Percentiles rank a stretch among this genome's conserved stretches.
These are phyloP conservation scores for Larix kaempferi DNA, from an alignment of 75 land plant genomes.

Conservation along the genomic window DNA sequence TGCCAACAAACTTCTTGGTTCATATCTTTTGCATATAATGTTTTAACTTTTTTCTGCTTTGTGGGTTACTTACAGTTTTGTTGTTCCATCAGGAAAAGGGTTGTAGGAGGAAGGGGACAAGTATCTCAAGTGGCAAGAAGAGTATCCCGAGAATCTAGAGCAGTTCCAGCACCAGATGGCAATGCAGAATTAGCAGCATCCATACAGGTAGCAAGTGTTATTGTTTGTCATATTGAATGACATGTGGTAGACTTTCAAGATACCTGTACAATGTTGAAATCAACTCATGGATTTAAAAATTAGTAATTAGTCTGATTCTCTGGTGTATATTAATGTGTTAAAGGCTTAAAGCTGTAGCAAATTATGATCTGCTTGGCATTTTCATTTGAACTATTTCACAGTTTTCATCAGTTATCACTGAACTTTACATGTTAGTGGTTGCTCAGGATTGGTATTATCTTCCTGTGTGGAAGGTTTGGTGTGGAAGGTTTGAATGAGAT, in stretches of 20 bases:
- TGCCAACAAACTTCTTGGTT: too few species aligned
- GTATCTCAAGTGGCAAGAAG: conserved; percentile 24
- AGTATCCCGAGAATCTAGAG: conserved; percentile 32
- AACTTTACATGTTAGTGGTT: background rate
- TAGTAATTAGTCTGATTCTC: background rate
- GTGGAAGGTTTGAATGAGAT: background rate
- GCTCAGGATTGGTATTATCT: background rate
- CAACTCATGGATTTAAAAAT: background rate
- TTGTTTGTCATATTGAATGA: background rate
- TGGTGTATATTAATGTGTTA: background rate
- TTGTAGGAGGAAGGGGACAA: conserved; percentile 23
- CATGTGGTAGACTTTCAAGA: background rate
- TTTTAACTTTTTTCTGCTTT: background rate
- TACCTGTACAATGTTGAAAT: background rate
- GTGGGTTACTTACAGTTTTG: background rate
- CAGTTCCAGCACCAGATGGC: conserved; percentile 53
- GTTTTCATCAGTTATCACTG: background rate
- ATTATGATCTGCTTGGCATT: background rate
- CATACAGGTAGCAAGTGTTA: conserved; percentile 31
- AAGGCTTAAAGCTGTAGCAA: background rate
- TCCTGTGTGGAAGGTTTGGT: background rate
- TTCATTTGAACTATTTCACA: background rate
- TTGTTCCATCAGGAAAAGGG: conserved; percentile 35
- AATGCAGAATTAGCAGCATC: conserved; percentile 53
- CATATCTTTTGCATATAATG: background rate